Evolutionary conservation across 495 filamentous ascomycete genomes (phyloP), one percentile per base, ranked within the genome.

Genomic region (Oidiodendron maius): DNA sequence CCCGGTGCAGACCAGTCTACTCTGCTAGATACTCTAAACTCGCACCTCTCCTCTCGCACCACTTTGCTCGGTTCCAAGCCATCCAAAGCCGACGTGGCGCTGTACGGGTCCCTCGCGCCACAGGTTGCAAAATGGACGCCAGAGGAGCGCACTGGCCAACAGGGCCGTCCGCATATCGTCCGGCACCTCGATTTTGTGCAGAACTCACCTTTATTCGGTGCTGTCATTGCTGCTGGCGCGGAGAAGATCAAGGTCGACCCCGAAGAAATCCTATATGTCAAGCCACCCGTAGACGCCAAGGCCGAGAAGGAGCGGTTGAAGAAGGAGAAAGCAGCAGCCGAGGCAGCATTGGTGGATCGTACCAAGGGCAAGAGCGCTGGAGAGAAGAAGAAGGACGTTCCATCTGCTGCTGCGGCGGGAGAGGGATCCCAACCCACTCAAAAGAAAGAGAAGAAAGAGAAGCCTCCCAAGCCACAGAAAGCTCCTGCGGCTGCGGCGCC

Each of bases 161-260:
- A 89, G 39, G 93, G 93, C 46, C 86, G 82, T 62, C 89, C 93
- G 58, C 81, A 97, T 64, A 86, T 96, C 56, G 88, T 98, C 26
- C 89, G 93, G 26, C 86, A 84, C 59, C 67, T 95, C 55, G 93
- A 96, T 65, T 95, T 96, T 61, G 85, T 98, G 48, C 93, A 98
- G 71, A 95, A 94, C 69, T 79, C 85, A 40, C 75, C 80, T 1
- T 50, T 91, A 39, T 94, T 95, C 57, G 78, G 78, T 5, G n/a
- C n/a, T n/a, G 73, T 96, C 48, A 75, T 74, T 49, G 68, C 95
- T 43, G 67, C 72, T 41, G 81, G 84, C 37, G 74, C 71, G 48
- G 85, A 96, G 62, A 96, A 93, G 72, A 71, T 97, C 55, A 67
- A 67, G 52, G 77, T 98, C 44, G 83, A 97, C 59, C 64, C 79